Evolutionary conservation across 2,329 filamentous ascomycete genomes (phyloP), one percentile per base, ranked within the genome.

Genomic region (Aspergillus pseudoterreus): DNA sequence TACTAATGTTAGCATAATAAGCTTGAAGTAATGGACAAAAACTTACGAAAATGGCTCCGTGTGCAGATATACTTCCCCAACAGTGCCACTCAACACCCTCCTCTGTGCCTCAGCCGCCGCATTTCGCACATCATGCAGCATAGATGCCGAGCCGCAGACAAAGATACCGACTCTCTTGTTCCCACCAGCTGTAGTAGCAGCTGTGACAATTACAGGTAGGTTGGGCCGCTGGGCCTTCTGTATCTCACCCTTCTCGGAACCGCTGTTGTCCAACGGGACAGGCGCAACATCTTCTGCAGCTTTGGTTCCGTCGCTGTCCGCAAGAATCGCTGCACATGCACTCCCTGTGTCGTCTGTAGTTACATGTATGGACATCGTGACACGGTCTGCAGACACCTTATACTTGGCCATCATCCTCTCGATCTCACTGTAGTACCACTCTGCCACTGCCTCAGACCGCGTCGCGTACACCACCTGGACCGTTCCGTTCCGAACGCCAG

Each of bases 71-170:
- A 78, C 65, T 30, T 72, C 70, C 44, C 58, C 62, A 1, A 55
- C 22, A 15, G 30, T 59, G 5, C 61, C 66, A 15, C 57, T 67
- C 6, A 75, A 47, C 11, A 74, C 68, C 6, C 54, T 53, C 49
- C 70, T 45, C 49, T 80, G 76, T 38, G 70, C 71, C n/a, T 48
- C 48, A 1, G 76, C 75, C 17, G 76, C 75, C 6, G 75, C 75
- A 61, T 77, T 74, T 2, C 74, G 65, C 8, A 77, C 72, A 65
- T 79, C 77, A 46, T 75, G 64, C 47, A 77, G 66, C 76, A 79
- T 77, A 4, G 70, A 74, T 19, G 61, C 46, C 1, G 75, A 75
- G 0, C 76, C 76, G 50, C 76, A 78, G 14, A 72, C 70, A 45
- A 71, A 73, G 9, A 78, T 33, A 63, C 43, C 43, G 60, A n/a